Base-by-base conservation (phyloP, 2,329 filamentous ascomycete genomes). In the Daldinia sp. region DNA sequence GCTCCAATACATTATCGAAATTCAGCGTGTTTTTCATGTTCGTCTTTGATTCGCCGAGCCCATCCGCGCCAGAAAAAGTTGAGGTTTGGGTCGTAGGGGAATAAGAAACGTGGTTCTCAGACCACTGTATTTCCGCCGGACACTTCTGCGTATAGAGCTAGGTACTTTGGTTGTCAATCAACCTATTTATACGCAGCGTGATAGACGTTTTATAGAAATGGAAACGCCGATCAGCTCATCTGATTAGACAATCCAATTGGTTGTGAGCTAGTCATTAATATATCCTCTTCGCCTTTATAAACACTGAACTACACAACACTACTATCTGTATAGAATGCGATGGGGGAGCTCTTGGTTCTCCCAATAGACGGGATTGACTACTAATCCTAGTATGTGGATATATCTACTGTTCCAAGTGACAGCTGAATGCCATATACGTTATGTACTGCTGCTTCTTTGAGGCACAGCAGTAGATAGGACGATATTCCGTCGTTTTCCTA, bases 401-500 rank as follows among this genome's bases (percentile, higher is more conserved):
- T 41, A 28, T 7, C 2, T 54, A 35, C 35, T 18, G 20, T 35
- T 41, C 12, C 30, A 60, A 39, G n/a, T 28, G 35, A 39, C 39
- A 59, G 55, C 51, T 56, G 44, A 26, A 13, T 35, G 28, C 18
- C 53, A 46, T 18, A n/a, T 44, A 28, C 10, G 7, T 35, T 33
- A 9, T 7, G 33, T 35, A 10, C 50, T 57, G 50, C 53, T 59
- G 63, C 53, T 67, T 12, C 48, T 67, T 50, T 39, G 60, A 63
- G 63, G 59, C 55, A 57, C 55, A 57, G 37, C 44, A 55, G 41
- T 15, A 50, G 41, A 39, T 33, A 44, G 35, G 37, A 55, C 26
- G 51, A 67, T 42, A 69, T 26, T 50, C 63, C 68, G 69, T 64
- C 57, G 63, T 50, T 71, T 71, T 51, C 69, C 63, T 66, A 71